These are phyloP conservation scores for Rhodotorula toruloides DNA, from an alignment of 768 basidiomycete species.

Conservation along the genomic window DNA sequence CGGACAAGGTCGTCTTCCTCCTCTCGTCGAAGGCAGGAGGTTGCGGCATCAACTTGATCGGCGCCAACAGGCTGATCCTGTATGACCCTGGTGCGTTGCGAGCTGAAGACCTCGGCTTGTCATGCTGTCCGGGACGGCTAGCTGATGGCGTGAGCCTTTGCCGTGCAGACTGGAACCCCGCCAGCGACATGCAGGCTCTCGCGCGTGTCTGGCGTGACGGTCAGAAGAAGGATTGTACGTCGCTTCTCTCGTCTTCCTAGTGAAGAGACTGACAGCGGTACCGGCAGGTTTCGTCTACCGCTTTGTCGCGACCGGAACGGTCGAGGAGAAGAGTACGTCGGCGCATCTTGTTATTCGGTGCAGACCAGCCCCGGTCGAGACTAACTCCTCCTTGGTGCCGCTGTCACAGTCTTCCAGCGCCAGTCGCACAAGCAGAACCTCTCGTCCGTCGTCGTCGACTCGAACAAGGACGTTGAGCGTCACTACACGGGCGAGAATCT, in stretches of 20 bases:
- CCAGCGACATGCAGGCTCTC: slow-evolving; percentile 94
- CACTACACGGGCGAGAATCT: slow-evolving; percentile 88
- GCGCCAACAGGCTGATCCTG: slow-evolving; percentile 73
- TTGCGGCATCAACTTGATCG: slow-evolving; percentile 87
- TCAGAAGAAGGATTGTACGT: slow-evolving; percentile 96
- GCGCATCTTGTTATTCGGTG: background rate
- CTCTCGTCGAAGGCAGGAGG: slow-evolving; percentile 94
- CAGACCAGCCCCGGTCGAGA: background rate
- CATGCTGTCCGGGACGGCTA: background rate
- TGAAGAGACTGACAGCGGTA: background rate
- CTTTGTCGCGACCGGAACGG: slow-evolving; percentile 70
- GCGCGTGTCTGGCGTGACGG: slow-evolving; percentile 99
- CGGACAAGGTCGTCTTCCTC: slow-evolving; percentile 69
- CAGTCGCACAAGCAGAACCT: slow-evolving; percentile 94
- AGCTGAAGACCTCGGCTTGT: background rate
- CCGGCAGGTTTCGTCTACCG: slow-evolving; percentile 87
- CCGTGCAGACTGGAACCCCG: slow-evolving; percentile 88
- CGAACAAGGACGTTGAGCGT: slow-evolving; percentile 88
- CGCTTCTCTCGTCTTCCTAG: background rate
- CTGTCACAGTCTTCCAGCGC: slow-evolving; percentile 71
- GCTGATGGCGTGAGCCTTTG: background rate
- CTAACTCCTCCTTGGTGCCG: background rate
- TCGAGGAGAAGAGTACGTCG: slow-evolving; percentile 39
- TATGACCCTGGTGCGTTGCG: slow-evolving; percentile 46
- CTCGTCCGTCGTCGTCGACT: slow-evolving; percentile 96